Evolutionary conservation across 768 basidiomycete genomes (phyloP).

Genomic region (Boletellus ananiceps): DNA sequence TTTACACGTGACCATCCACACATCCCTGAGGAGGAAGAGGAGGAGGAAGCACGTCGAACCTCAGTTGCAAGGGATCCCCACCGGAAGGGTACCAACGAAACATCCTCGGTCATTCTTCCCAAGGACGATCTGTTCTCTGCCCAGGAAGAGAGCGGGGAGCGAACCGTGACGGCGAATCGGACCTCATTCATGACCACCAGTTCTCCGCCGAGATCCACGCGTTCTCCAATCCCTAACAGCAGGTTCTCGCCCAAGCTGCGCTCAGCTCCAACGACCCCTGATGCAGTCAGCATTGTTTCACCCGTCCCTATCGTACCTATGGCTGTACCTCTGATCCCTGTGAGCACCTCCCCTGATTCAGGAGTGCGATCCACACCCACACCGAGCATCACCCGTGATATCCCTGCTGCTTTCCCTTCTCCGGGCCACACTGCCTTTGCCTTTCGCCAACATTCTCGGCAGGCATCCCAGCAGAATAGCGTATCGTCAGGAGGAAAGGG

Average conservation of each 20-base stretch:
- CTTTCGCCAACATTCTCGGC: constrained; percentile 22
- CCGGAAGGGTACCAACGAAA: constrained; percentile 18
- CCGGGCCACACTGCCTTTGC: constrained; percentile 25
- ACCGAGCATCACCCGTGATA: constrained; percentile 22
- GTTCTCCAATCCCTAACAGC: constrained; percentile 16
- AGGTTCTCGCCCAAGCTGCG: constrained; percentile 20
- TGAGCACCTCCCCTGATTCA: constrained; percentile 21
- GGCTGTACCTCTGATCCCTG: constrained; percentile 17
- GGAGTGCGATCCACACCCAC: constrained; percentile 19
- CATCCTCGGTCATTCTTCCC: constrained; percentile 34
- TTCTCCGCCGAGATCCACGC: constrained; percentile 16
- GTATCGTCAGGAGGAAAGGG: constrained; percentile 26
- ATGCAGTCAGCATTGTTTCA: constrained; percentile 18
- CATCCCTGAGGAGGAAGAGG: constrained; percentile 71
- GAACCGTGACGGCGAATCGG: constrained; percentile 15
- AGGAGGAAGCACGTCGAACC: constrained; percentile 33
- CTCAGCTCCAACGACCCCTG: constrained; percentile 27
- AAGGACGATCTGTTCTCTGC: constrained; percentile 13
- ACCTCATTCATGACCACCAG: constrained; percentile 11
- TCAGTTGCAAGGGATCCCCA: constrained; percentile 24
- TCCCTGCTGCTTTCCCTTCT: constrained; percentile 29
- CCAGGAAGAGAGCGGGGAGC: constrained; percentile 10
- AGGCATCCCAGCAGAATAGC: constrained; percentile 43
- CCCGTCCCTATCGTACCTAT: constrained; percentile 24
- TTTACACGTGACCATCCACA: constrained; percentile 49